A percentile compares a stretch with the other conserved stretches of the same genome.
These are phyloP conservation scores for Lodderomyces theae DNA, from an alignment of 1,139 yeast genomes.

Conservation along the genomic window DNA sequence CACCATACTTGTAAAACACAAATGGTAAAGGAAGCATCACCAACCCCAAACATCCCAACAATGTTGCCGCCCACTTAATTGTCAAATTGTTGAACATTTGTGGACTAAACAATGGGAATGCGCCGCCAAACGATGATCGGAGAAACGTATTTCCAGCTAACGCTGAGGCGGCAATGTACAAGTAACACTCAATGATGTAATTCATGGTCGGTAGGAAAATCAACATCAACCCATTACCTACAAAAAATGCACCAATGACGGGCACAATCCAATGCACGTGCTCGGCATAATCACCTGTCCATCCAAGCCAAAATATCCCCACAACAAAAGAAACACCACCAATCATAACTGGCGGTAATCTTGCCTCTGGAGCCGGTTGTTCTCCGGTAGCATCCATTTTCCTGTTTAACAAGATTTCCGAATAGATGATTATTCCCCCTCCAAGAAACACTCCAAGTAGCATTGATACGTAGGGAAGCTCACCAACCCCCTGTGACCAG, in stretches of 20 bases:
- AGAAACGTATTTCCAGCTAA: slow-evolving; percentile 82
- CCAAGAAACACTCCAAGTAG: slow-evolving; percentile 61
- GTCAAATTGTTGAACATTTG: slow-evolving; percentile 76
- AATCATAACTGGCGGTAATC: slow-evolving; percentile 69
- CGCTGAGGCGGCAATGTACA: slow-evolving; percentile 83
- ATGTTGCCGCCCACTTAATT: slow-evolving; percentile 78
- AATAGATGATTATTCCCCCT: slow-evolving; percentile 37
- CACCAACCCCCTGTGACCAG: slow-evolving; percentile 51
- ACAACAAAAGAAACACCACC: slow-evolving; percentile 69
- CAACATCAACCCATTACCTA: slow-evolving; percentile 72
- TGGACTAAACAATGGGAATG: slow-evolving; percentile 49
- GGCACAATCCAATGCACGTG: slow-evolving; percentile 82
- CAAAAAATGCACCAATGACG: slow-evolving; percentile 64
- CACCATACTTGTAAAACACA: slow-evolving; percentile 65
- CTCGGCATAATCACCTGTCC: slow-evolving; percentile 75
- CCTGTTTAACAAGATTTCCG: slow-evolving; percentile 18
- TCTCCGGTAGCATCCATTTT: slow-evolving; percentile 44
- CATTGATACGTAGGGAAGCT: slow-evolving; percentile 60
- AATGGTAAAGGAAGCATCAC: slow-evolving; percentile 71
- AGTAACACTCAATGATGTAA: slow-evolving; percentile 77
- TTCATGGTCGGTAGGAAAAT: slow-evolving; percentile 76
- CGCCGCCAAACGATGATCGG: slow-evolving; percentile 58
- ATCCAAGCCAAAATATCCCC: slow-evolving; percentile 81
- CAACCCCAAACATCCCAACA: slow-evolving; percentile 66
- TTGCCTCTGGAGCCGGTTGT: slow-evolving; percentile 71